These are phyloP conservation scores for Sporothrix schenckii DNA, from an alignment of 2,329 filamentous ascomycete genomes.

Conservation along the genomic window DNA sequence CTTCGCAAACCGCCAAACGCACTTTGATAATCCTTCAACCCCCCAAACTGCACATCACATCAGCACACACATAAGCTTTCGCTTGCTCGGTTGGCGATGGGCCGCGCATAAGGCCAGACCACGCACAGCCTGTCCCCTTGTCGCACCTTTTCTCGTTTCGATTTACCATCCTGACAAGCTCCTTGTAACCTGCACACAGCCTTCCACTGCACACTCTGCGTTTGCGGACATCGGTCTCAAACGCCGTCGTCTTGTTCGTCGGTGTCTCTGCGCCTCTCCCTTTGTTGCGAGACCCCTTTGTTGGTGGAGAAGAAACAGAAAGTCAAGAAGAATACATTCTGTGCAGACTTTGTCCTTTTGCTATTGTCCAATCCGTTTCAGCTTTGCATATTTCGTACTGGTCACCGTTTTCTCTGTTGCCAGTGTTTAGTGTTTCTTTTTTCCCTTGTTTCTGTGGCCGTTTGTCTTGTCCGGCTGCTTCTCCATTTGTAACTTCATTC, in stretches of 20 bases:
- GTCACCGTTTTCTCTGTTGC: constrained; percentile 1
- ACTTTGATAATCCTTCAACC: background rate
- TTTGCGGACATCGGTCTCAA: background rate
- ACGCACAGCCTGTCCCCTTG: constrained; percentile 18
- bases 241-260: background rate
- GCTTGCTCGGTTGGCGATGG: constrained; percentile 7
- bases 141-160: constrained; percentile 9
- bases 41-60: background rate
- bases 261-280: background rate
- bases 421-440: background rate
- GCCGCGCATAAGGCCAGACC: constrained; percentile 25
- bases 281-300: background rate
- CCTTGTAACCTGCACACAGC: background rate
- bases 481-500: no score
- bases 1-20: no score
- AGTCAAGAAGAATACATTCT: background rate
- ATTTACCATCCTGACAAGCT: background rate
- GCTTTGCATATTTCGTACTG: background rate
- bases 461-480: background rate
- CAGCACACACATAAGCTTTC: background rate
- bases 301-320: background rate
- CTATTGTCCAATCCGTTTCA: background rate
- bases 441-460: background rate
- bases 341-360: background rate
- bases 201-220: background rate